Conservation (phyloP, 2,329 filamentous ascomycete genomes). For the Arthrobotrys musiformis region DNA sequence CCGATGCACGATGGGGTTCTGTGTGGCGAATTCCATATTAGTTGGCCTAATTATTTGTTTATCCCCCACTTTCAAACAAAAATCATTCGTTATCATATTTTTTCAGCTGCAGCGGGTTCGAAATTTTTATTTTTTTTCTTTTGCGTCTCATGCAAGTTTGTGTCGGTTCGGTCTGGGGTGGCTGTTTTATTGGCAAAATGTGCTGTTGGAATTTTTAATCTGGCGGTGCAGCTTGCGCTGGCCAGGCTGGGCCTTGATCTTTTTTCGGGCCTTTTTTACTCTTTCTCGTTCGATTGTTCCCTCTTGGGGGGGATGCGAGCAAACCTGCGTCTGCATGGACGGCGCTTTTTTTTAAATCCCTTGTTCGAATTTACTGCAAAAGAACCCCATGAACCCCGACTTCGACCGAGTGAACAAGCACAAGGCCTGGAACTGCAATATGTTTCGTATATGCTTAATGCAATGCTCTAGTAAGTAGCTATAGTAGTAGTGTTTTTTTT, state of each 20-base stretch:
- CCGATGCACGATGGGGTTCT: neutral
- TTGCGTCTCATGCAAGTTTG: slow-evolving; percentile 5
- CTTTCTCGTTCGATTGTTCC: neutral
- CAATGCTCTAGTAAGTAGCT: neutral
- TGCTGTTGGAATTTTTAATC: neutral
- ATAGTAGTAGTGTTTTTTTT: neutral
- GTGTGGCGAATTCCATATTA: slow-evolving; percentile 35
- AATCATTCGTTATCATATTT: slow-evolving; percentile 14
- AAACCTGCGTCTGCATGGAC: slow-evolving; percentile 51
- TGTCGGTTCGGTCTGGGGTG: neutral
- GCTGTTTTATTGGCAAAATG: neutral
- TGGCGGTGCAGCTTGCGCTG: neutral
- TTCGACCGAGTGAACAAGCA: slow-evolving; percentile 20
- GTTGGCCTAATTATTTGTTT: slow-evolving; percentile 2
- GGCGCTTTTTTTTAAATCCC: slow-evolving; percentile 1
- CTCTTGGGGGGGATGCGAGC: slow-evolving; percentile 13
- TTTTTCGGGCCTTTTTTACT: neutral
- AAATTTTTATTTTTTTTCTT: neutral
- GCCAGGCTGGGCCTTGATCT: neutral
- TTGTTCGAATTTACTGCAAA: neutral
- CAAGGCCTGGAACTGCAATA: neutral
- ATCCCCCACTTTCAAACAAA: slow-evolving; percentile 46
- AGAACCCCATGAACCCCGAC: slow-evolving; percentile 3
- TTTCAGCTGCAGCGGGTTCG: neutral
- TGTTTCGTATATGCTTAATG: neutral